Conservation (phyloP, 1,139 yeast species). For the Yamadazyma trypodendri region DNA sequence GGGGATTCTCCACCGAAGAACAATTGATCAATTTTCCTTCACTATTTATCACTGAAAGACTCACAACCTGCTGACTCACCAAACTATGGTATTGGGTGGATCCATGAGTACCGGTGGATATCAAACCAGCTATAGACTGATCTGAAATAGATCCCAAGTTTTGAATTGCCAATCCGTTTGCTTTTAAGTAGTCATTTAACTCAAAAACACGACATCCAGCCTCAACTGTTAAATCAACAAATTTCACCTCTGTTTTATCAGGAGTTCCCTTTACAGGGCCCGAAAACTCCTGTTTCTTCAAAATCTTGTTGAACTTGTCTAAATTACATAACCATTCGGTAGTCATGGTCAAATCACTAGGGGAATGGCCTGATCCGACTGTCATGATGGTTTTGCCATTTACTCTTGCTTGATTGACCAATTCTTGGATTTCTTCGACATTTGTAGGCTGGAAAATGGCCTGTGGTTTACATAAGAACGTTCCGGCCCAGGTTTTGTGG, state of each 20-base stretch:
- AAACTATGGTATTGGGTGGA: constrained; percentile 91
- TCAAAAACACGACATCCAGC: constrained; percentile 87
- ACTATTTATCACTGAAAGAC: constrained; percentile 69
- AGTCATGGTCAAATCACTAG: constrained; percentile 88
- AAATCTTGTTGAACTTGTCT: constrained; percentile 65
- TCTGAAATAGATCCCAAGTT: constrained; percentile 93
- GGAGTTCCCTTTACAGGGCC: constrained; percentile 36
- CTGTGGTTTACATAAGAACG: constrained; percentile 74
- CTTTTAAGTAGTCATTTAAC: constrained; percentile 64
- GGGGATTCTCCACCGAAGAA: constrained; percentile 65
- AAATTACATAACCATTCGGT: constrained; percentile 84
- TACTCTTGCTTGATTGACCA: constrained; percentile 65
- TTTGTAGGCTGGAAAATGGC: constrained; percentile 73
- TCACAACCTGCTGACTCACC: constrained; percentile 83
- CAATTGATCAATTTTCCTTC: constrained; percentile 70
- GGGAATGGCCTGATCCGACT: constrained; percentile 95
- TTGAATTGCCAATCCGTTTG: constrained; percentile 75
- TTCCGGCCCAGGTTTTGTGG: constrained; percentile 90
- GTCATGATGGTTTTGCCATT: constrained; percentile 70
- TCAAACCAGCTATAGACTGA: constrained; percentile 90
- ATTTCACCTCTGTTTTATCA: constrained; percentile 48
- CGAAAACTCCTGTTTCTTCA: constrained; percentile 38
- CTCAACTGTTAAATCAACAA: constrained; percentile 87
- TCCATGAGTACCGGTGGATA: constrained; percentile 96
- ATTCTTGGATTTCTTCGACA: constrained; percentile 58